Percentiles rank a stretch among this genome's conserved stretches.
Conservation (phyloP, 225 moss, liverwort and hornwort genomes). For the Sphagnum contortum region DNA sequence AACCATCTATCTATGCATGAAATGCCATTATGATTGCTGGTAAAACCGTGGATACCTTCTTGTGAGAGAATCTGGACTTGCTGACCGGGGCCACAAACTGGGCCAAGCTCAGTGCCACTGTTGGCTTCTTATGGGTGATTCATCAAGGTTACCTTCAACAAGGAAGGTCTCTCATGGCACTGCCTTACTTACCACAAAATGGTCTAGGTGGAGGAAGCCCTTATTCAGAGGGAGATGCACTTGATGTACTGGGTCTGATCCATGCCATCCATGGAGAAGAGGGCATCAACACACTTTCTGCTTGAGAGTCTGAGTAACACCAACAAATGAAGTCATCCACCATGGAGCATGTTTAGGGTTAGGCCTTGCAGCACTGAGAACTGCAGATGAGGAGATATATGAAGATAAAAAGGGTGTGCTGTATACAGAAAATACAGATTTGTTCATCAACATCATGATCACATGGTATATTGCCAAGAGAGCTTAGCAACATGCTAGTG, state of each 20-base stretch:
- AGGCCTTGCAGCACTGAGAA: slow-evolving; percentile 75
- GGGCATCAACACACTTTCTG: slow-evolving; percentile 49
- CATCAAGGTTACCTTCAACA: slow-evolving; percentile 81
- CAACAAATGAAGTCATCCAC: slow-evolving; percentile 76
- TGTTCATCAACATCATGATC: too few species aligned
- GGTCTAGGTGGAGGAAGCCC: slow-evolving; percentile 24
- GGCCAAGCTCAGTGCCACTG: slow-evolving; percentile 91
- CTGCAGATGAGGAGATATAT: slow-evolving; percentile 89
- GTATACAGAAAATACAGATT: slow-evolving; percentile 62
- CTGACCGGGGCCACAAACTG: slow-evolving; percentile 76
- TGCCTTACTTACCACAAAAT: slow-evolving; percentile 64
- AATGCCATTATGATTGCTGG: slow-evolving; percentile 95
- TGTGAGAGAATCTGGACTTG: slow-evolving; percentile 88
- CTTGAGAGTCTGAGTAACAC: slow-evolving; percentile 64
- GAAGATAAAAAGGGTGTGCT: slow-evolving; percentile 69
- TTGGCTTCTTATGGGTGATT: slow-evolving; percentile 81
- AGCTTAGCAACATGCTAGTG: too few species aligned
- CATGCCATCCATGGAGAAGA: slow-evolving; percentile 81
- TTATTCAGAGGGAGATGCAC: slow-evolving; percentile 78
- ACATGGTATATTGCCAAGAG: too few species aligned
- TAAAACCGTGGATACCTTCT: slow-evolving; percentile 83
- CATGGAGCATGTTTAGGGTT: slow-evolving; percentile 93
- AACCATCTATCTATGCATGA: slow-evolving; percentile 47
- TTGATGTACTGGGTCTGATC: slow-evolving; percentile 88
- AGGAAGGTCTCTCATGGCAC: slow-evolving; percentile 71